A percentile compares a stretch with the other conserved stretches of the same genome.
phyloP scores from a whole-genome alignment of 495 filamentous ascomycete species.

The Penicillium nucicola region DNA sequence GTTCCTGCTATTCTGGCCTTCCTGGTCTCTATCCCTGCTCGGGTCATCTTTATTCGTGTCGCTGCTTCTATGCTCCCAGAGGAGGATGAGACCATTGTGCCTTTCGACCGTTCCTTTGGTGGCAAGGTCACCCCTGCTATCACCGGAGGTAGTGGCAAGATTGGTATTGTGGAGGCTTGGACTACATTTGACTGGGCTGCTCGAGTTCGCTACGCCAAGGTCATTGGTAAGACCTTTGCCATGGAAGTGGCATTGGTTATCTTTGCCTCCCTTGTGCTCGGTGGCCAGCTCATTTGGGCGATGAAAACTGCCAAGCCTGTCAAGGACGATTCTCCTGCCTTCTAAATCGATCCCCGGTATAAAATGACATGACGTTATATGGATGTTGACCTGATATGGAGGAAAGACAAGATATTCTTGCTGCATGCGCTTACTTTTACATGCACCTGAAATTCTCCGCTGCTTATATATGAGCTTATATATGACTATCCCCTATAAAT shows the following conservation, averaged over 20 bases:
- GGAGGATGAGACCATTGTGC: constrained; percentile 66
- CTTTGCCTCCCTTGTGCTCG: constrained; percentile 36
- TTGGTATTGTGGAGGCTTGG: constrained; percentile 70
- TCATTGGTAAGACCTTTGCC: constrained; percentile 62
- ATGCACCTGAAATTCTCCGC: too few relatives aligned
- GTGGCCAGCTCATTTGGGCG: constrained; percentile 31
- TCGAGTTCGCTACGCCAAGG: constrained; percentile 62
- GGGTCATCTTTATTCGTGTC: constrained; percentile 62
- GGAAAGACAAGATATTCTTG: not conserved
- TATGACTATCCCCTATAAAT: too few relatives aligned
- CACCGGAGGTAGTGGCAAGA: constrained; percentile 64
- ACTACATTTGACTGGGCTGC: constrained; percentile 63
- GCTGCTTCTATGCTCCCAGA: constrained; percentile 71
- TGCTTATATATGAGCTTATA: too few relatives aligned
- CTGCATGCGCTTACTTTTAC: not conserved
- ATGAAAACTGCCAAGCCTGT: not conserved
- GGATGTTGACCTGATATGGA: not conserved
- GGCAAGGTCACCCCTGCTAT: constrained; percentile 57
- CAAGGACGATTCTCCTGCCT: not conserved
- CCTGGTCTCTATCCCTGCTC: constrained; percentile 58
- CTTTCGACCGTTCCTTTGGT: constrained; percentile 71
- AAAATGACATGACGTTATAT: not conserved
- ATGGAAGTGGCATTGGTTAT: constrained; percentile 45
- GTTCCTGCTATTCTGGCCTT: constrained; percentile 37
- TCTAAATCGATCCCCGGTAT: not conserved